A percentile compares a stretch with the other conserved stretches of the same genome.
Conservation (phyloP, 192 early-diverging fungal species). For the Gamsiella multidivaricata region DNA sequence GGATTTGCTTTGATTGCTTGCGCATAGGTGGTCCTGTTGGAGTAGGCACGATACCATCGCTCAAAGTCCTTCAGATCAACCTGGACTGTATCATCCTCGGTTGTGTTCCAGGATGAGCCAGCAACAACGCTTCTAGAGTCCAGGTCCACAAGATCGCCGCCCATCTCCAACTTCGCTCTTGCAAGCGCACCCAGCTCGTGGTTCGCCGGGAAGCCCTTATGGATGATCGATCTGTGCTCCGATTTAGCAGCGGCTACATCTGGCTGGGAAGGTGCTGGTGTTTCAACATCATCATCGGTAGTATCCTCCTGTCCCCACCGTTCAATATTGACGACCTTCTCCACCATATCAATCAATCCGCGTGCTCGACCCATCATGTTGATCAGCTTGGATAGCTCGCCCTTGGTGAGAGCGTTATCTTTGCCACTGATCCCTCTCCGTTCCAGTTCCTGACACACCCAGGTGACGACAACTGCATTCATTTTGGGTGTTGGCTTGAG, state of each 20-base stretch:
- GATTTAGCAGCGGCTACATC: background rate
- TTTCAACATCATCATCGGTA: background rate
- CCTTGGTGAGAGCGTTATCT: background rate
- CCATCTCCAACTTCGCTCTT: slow-evolving; percentile 31
- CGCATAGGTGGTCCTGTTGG: slow-evolving; percentile 15
- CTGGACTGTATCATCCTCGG: background rate
- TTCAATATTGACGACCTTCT: slow-evolving; percentile 14
- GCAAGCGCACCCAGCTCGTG: background rate
- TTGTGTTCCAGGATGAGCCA: slow-evolving; percentile 20
- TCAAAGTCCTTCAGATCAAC: slow-evolving; percentile 44
- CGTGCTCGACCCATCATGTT: slow-evolving; percentile 22
- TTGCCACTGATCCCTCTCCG: slow-evolving; percentile 4
- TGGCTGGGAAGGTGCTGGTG: no score
- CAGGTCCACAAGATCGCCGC: slow-evolving; percentile 41
- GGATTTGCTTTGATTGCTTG: slow-evolving; percentile 2
- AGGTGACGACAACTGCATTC: slow-evolving; percentile 35
- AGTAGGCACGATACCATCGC: slow-evolving; percentile 35
- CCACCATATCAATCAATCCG: slow-evolving; percentile 36
- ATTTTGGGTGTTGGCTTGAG: slow-evolving; percentile 42
- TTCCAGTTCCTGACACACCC: slow-evolving; percentile 29
- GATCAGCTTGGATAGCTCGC: slow-evolving; percentile 26
- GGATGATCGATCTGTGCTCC: background rate
- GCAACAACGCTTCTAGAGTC: slow-evolving; percentile 3
- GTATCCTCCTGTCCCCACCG: background rate
- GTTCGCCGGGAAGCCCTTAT: background rate